phyloP scores from a whole-genome alignment of 352 stramenopile genomes.

The Thalassiosira mediterranea region DNA sequence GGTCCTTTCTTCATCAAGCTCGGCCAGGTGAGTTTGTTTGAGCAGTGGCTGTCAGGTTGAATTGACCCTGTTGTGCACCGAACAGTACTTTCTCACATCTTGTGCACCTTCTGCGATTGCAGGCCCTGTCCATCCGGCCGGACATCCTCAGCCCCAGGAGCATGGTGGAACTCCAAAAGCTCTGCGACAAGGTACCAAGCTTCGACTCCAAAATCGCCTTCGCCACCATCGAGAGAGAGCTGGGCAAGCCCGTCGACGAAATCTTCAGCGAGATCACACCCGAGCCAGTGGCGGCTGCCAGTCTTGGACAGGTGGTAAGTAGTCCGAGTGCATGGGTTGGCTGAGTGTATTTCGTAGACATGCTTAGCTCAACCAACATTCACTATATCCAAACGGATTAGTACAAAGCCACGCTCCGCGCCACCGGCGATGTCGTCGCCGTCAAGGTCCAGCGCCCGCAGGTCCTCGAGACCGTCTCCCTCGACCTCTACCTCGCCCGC shows the following conservation, averaged over 20 bases:
- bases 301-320: slow-evolving; percentile 80
- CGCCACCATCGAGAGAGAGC: slow-evolving; percentile 84
- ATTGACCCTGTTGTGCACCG: background rate
- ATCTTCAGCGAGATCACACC: slow-evolving; percentile 85
- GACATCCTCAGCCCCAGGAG: slow-evolving; percentile 83
- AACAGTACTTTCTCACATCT: slow-evolving; percentile 2
- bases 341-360: too few relatives aligned
- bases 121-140: slow-evolving; percentile 85
- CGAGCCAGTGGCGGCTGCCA: slow-evolving; percentile 85
- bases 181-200: slow-evolving; percentile 88
- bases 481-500: slow-evolving; percentile 84
- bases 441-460: slow-evolving; percentile 82
- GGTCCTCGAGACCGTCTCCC: slow-evolving; percentile 84
- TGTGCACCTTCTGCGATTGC: slow-evolving; percentile 73
- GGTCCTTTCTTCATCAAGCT: slow-evolving; percentile 89
- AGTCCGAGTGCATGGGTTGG: background rate
- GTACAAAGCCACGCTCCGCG: slow-evolving; percentile 82
- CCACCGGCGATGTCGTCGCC: slow-evolving; percentile 80
- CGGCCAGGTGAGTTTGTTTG: slow-evolving; percentile 34
- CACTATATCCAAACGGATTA: too few relatives aligned
- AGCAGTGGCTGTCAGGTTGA: background rate
- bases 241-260: slow-evolving; percentile 81
- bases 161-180: slow-evolving; percentile 87
- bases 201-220: slow-evolving; percentile 84
- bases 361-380: too few relatives aligned